Percentiles rank a stretch among this genome's conserved stretches.
phyloP scores from a whole-genome alignment of 768 basidiomycete genomes.

The Rhizopogon salebrosus region DNA sequence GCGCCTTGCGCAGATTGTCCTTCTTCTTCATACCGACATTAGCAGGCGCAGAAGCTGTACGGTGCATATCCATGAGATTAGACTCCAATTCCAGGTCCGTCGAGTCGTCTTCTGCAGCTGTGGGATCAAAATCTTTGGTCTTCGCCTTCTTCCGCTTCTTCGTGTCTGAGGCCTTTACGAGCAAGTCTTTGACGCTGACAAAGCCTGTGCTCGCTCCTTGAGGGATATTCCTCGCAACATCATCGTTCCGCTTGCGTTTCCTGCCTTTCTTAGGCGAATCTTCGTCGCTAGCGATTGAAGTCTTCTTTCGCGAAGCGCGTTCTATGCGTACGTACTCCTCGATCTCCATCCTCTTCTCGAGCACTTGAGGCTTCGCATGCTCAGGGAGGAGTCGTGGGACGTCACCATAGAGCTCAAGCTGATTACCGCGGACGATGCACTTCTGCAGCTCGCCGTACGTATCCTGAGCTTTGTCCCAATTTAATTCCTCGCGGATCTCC shows the following conservation, averaged over 20 bases:
- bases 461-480: slow-evolving; percentile 83
- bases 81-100: slow-evolving; percentile 64
- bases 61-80: slow-evolving; percentile 42
- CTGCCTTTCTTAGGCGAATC: slow-evolving; percentile 29
- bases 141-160: slow-evolving; percentile 40
- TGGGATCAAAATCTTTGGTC: slow-evolving; percentile 40
- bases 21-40: slow-evolving; percentile 31
- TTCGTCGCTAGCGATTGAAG: slow-evolving; percentile 18
- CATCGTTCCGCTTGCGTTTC: slow-evolving; percentile 71
- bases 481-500: slow-evolving; percentile 84
- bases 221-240: slow-evolving; percentile 67
- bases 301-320: slow-evolving; percentile 32
- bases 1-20: slow-evolving; percentile 38
- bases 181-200: slow-evolving; percentile 58
- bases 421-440: slow-evolving; percentile 77
- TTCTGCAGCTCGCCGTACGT: slow-evolving; percentile 87
- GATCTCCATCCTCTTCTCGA: slow-evolving; percentile 82
- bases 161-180: slow-evolving; percentile 43
- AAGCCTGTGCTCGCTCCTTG: slow-evolving; percentile 67
- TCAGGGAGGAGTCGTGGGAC: slow-evolving; percentile 81
- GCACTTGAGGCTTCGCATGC: slow-evolving; percentile 66
- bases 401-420: slow-evolving; percentile 91
- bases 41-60: slow-evolving; percentile 39
- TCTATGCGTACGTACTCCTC: slow-evolving; percentile 61
- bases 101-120: slow-evolving; percentile 58